phyloP scores from a whole-genome alignment of 192 early-diverging fungal species.

The Rhizophagus clarus region DNA sequence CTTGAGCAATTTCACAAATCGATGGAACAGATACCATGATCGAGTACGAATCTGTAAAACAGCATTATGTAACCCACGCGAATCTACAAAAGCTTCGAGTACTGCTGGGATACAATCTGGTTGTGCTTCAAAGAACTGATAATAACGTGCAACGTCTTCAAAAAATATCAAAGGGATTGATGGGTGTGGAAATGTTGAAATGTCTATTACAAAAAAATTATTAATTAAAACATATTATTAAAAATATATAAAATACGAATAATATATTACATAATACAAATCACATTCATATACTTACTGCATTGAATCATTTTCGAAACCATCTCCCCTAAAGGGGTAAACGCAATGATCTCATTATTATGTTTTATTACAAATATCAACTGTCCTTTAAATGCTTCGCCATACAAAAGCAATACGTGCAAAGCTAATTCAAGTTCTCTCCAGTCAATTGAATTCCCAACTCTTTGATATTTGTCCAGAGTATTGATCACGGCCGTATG shows the following conservation, averaged over 20 bases:
- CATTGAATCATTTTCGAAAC: constrained; percentile 63
- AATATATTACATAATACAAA: not conserved
- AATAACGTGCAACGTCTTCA: constrained; percentile 72
- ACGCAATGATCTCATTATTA: constrained; percentile 32
- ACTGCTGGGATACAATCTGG: constrained; percentile 66
- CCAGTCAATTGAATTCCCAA: constrained; percentile 63
- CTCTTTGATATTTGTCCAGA: constrained; percentile 58
- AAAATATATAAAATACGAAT: not conserved
- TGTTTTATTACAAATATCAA: constrained; percentile 44
- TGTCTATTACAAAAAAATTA: constrained; percentile 50
- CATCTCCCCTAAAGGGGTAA: constrained; percentile 62
- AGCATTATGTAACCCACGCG: constrained; percentile 75
- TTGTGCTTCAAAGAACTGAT: constrained; percentile 68
- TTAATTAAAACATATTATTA: constrained; percentile 29
- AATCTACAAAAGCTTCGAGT: constrained; percentile 76
- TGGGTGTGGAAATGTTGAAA: constrained; percentile 74
- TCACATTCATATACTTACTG: constrained; percentile 44
- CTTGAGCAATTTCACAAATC: constrained; percentile 76
- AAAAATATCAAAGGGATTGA: constrained; percentile 73
- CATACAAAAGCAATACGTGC: constrained; percentile 73
- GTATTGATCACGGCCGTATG: constrained; percentile 63
- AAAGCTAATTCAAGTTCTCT: constrained; percentile 75
- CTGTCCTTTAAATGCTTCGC: constrained; percentile 65
- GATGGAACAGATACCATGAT: constrained; percentile 86
- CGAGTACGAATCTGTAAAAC: constrained; percentile 70